Conservation (phyloP, 2,329 filamentous ascomycete species). For the Paraconiothyrium brasiliense region DNA sequence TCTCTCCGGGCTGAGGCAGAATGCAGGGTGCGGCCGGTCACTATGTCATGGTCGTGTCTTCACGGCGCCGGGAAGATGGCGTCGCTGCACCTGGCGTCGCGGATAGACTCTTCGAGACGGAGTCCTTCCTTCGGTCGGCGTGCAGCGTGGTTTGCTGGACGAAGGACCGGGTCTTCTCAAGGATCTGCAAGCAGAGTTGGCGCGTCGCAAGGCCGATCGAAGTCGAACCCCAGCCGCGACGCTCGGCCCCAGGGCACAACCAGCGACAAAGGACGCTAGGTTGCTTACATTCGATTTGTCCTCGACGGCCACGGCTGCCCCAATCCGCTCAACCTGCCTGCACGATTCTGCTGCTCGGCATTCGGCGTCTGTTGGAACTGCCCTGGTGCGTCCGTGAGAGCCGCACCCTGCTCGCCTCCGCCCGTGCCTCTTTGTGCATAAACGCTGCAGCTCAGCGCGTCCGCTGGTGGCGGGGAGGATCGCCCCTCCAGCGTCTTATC, state of each 20-base stretch:
- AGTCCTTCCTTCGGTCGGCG: not conserved
- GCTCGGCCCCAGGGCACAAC: constrained; percentile 32
- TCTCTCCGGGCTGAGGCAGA: not conserved
- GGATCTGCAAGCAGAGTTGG: constrained; percentile 31
- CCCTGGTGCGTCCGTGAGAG: constrained; percentile 35
- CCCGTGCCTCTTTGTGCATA: constrained; percentile 41
- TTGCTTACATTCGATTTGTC: constrained; percentile 33
- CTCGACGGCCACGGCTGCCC: constrained; percentile 27
- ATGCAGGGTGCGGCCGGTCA: not conserved
- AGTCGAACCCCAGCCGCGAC: constrained; percentile 37
- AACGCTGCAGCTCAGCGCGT: constrained; percentile 27
- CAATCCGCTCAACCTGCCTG: constrained; percentile 31
- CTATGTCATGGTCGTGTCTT: not conserved
- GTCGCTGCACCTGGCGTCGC: constrained; percentile 11
- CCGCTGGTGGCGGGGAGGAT: constrained; percentile 36
- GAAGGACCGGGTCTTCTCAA: constrained; percentile 26
- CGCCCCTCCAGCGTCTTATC: constrained; percentile 38
- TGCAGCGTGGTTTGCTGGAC: constrained; percentile 18
- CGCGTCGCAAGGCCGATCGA: constrained; percentile 38
- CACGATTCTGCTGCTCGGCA: constrained; percentile 28
- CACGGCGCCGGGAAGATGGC: not conserved
- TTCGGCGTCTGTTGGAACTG: constrained; percentile 29
- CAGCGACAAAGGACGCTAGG: constrained; percentile 35
- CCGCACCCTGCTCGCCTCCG: constrained; percentile 37
- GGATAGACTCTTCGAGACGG: not conserved